phyloP scores from a whole-genome alignment of 2,329 filamentous ascomycete genomes.

The Leptodontidium sp. region DNA sequence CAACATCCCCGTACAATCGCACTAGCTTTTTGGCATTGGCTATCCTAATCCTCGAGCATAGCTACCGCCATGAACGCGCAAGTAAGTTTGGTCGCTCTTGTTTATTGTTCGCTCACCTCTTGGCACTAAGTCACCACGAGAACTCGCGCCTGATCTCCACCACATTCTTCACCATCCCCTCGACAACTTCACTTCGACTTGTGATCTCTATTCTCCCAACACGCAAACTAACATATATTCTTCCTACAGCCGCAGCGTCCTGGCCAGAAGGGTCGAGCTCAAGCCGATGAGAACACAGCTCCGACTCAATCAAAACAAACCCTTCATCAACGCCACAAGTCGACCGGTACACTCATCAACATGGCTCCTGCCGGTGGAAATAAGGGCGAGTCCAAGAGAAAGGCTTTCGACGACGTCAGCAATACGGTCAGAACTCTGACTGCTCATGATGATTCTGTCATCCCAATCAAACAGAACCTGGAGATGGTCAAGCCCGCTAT shows the following conservation, averaged over 20 bases:
- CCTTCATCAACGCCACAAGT: conserved; percentile 85
- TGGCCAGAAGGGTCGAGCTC: conserved; percentile 63
- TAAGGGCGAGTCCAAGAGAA: conserved; percentile 75
- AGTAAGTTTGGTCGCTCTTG: conserved; percentile 45
- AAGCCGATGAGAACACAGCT: conserved; percentile 74
- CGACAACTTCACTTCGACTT: conserved; percentile 33
- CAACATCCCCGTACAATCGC: conserved; percentile 28
- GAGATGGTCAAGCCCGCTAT: conserved; percentile 43
- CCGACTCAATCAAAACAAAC: conserved; percentile 61
- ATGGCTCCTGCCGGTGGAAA: conserved; percentile 61
- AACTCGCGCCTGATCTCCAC: conserved; percentile 29
- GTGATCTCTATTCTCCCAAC: not conserved
- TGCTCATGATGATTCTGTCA: conserved; percentile 64
- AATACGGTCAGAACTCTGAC: conserved; percentile 61
- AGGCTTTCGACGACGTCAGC: conserved; percentile 84
- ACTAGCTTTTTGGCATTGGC: conserved; percentile 34
- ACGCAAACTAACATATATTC: conserved; percentile 42
- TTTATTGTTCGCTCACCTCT: conserved; percentile 29
- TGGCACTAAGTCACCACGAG: conserved; percentile 21
- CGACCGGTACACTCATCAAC: conserved; percentile 67
- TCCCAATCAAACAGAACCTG: conserved; percentile 54
- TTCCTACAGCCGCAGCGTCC: conserved; percentile 72
- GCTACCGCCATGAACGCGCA: conserved; percentile 52
- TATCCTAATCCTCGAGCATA: conserved; percentile 37
- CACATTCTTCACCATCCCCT: conserved; percentile 37